phyloP scores from a whole-genome alignment of 441 rosid genomes.

The Flueggea neowawraea region DNA sequence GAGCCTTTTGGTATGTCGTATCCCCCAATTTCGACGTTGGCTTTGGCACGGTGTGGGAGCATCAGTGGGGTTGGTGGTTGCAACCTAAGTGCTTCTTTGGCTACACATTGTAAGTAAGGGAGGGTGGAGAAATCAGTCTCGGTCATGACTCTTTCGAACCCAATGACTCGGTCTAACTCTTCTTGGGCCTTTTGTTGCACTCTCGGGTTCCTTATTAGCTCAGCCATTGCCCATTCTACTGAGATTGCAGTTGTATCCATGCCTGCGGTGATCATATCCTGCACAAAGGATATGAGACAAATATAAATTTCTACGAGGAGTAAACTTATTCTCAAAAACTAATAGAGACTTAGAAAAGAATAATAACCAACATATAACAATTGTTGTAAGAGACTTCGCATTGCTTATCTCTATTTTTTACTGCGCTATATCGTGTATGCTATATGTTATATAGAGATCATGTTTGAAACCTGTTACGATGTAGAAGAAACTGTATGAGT shows the following conservation, averaged over 20 bases:
- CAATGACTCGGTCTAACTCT: constrained; percentile 72
- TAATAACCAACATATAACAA: too few species aligned
- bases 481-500: too few species aligned
- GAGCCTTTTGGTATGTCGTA: constrained; percentile 89
- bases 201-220: constrained; percentile 70
- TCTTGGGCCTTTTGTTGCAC: constrained; percentile 89
- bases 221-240: constrained; percentile 91
- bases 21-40: constrained; percentile 74
- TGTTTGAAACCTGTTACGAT: too few species aligned
- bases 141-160: constrained; percentile 59
- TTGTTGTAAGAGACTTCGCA: too few species aligned
- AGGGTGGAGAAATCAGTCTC: constrained; percentile 66
- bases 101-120: constrained; percentile 74
- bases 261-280: constrained; percentile 98
- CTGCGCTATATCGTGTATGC: too few species aligned
- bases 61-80: constrained; percentile 94
- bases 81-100: constrained; percentile 71
- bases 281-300: constrained; percentile 3
- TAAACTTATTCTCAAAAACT: too few species aligned
- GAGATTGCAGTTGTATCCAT: constrained; percentile 90
- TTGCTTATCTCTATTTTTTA: too few species aligned
- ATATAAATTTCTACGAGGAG: background rate
- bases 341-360: too few species aligned
- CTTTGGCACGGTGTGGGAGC: constrained; percentile 79
- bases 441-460: too few species aligned